Conservation (phyloP, 2,329 filamentous ascomycete genomes). For the Trichophaea hybrida region DNA sequence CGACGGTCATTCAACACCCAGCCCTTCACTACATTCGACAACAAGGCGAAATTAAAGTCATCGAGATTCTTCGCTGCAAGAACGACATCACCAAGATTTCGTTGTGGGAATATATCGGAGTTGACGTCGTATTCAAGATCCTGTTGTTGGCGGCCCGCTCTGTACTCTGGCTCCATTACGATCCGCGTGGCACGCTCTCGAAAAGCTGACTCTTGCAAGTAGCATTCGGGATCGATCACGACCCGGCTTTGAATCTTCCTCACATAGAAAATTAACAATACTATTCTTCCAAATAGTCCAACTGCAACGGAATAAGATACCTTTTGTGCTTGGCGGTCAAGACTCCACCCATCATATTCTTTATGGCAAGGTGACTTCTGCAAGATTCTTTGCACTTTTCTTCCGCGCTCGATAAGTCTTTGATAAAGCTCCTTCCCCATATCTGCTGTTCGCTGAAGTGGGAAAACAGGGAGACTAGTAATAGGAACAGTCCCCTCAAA, state of each 20-base stretch:
- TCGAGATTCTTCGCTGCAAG: background rate
- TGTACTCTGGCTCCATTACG: too few relatives aligned
- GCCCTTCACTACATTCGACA: background rate
- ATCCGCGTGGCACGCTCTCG: too few relatives aligned
- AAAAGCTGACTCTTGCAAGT: background rate
- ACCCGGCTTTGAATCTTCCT: slow-evolving; percentile 8
- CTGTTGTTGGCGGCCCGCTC: background rate
- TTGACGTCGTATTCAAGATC: too few relatives aligned
- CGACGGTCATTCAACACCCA: background rate
- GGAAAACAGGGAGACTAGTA: background rate
- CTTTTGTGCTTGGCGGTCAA: background rate
- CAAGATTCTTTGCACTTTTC: background rate
- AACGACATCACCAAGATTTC: background rate
- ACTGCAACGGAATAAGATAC: background rate
- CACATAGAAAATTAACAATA: background rate
- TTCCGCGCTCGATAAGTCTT: slow-evolving; percentile 4
- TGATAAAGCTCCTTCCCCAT: background rate
- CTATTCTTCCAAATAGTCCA: background rate
- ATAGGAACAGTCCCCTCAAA: background rate
- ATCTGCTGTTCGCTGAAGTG: background rate
- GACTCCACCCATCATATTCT: slow-evolving; percentile 6
- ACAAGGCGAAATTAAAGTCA: background rate
- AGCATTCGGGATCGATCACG: slow-evolving; percentile 3
- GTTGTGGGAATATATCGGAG: background rate
- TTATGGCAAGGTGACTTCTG: background rate